Conservation (phyloP, 73 alveolate genomes). For the Symbiodinium pilosum region DNA sequence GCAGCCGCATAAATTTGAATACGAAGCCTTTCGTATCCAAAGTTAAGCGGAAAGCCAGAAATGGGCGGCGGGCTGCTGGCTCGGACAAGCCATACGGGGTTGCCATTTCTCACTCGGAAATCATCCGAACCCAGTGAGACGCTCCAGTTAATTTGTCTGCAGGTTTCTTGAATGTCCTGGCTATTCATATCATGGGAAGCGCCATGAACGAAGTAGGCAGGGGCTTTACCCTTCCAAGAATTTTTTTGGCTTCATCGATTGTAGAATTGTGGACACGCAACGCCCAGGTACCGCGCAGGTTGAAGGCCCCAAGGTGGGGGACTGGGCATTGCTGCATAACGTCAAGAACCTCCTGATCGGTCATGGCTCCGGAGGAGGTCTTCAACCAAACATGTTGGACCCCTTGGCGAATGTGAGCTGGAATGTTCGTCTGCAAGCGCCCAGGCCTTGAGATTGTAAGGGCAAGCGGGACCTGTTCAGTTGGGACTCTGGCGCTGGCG, state of each 20-base stretch:
- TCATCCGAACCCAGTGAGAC: too few relatives aligned
- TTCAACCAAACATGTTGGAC: not conserved
- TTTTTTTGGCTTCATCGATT: too few relatives aligned
- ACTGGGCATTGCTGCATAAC: not conserved
- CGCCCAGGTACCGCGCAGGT: not conserved
- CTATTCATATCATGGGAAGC: not conserved
- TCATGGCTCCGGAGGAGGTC: not conserved
- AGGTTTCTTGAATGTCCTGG: not conserved
- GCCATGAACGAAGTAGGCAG: not conserved
- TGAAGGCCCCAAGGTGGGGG: not conserved
- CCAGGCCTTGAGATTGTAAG: not conserved
- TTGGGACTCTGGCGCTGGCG: not conserved
- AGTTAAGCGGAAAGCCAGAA: too few relatives aligned
- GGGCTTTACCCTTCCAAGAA: not conserved
- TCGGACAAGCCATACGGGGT: not conserved
- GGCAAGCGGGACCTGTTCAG: not conserved
- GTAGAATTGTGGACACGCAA: not conserved
- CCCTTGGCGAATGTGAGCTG: not conserved
- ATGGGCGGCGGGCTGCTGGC: too few relatives aligned
- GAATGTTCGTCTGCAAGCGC: not conserved
- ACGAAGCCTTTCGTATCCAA: too few relatives aligned
- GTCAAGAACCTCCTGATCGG: not conserved
- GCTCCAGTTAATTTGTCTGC: not conserved
- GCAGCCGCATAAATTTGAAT: too few relatives aligned
- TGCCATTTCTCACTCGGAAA: not conserved